These are phyloP conservation scores for Mitragyna speciosa DNA, from an alignment of 257 asterid species.

Conservation along the genomic window DNA sequence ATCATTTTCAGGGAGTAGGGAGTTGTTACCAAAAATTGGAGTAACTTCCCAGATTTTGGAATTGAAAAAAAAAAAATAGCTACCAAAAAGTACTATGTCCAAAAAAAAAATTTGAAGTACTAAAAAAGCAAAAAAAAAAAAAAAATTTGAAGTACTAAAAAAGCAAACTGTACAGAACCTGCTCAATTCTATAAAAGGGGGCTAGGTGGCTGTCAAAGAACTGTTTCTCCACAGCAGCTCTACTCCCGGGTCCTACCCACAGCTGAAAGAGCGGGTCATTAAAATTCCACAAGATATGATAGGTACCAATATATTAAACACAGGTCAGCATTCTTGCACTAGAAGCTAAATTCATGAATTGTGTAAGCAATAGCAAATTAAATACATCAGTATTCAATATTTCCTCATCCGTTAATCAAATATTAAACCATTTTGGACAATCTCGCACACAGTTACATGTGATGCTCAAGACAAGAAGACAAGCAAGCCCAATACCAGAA, in stretches of 20 bases:
- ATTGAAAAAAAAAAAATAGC: background rate
- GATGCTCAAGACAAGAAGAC: background rate
- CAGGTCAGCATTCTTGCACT: background rate
- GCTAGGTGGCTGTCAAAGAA: constrained; percentile 90
- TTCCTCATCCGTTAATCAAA: background rate
- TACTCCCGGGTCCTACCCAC: constrained; percentile 98
- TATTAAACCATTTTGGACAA: background rate
- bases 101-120: background rate
- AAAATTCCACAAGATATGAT: background rate
- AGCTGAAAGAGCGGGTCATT: constrained; percentile 46
- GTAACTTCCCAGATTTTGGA: constrained; percentile 4
- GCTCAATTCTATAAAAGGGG: constrained; percentile 97
- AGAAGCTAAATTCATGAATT: constrained; percentile 3
- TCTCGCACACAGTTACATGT: background rate
- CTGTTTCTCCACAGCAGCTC: constrained; percentile 96
- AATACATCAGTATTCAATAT: background rate
- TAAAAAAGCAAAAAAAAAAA: constrained; percentile 8
- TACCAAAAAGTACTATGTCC: background rate
- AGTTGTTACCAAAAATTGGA: background rate
- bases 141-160: background rate
- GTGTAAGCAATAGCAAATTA: background rate
- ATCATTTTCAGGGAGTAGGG: background rate
- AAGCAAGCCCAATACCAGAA: background rate
- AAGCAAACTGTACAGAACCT: constrained; percentile 46
- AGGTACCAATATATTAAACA: background rate